These are phyloP conservation scores for Crepidotus variabilis DNA, from an alignment of 768 basidiomycete species.

Conservation along the genomic window DNA sequence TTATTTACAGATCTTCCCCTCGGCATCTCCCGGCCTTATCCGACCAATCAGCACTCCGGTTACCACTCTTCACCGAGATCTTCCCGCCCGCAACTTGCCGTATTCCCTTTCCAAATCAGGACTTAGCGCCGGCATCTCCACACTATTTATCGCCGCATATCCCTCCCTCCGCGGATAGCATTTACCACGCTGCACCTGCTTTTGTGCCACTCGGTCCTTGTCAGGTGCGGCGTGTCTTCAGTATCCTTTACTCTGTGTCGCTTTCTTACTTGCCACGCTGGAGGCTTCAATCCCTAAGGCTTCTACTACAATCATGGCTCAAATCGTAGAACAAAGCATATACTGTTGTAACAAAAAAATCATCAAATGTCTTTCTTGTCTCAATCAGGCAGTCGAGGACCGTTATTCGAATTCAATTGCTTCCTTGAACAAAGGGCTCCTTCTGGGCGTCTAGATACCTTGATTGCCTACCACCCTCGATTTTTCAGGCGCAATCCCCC, in stretches of 20 bases:
- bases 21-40: constrained; percentile 9
- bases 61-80: neutral
- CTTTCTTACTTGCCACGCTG: too few relatives aligned
- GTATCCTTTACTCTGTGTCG: neutral
- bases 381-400: neutral
- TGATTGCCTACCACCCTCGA: neutral
- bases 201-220: neutral
- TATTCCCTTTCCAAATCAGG: neutral
- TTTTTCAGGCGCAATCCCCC: neutral
- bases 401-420: neutral
- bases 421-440: neutral
- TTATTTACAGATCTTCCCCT: neutral
- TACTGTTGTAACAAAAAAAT: neutral
- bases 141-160: neutral
- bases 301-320: neutral
- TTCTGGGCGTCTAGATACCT: neutral
- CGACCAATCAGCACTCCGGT: constrained; percentile 6
- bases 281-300: too few relatives aligned
- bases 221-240: neutral
- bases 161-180: neutral
- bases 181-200: neutral
- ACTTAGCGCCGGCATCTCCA: neutral
- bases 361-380: neutral
- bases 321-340: neutral
- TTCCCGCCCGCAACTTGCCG: neutral